These are phyloP conservation scores for Hypoxylon rickii DNA, from an alignment of 495 filamentous ascomycete genomes.

Conservation along the genomic window DNA sequence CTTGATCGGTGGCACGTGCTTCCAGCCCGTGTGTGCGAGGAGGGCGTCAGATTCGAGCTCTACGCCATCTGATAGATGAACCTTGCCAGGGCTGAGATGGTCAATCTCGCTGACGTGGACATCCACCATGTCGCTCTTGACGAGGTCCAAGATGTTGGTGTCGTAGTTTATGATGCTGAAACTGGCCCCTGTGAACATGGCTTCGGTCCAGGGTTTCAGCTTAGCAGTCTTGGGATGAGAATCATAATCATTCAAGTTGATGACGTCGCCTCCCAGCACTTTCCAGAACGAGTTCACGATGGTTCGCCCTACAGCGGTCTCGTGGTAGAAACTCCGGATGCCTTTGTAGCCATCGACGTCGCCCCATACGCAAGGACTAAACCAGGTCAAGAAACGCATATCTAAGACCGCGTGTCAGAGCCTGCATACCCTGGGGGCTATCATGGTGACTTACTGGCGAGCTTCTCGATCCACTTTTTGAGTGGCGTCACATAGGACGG, in stretches of 20 bases:
- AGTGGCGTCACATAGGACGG: slow-evolving; percentile 50
- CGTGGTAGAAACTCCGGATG: slow-evolving; percentile 61
- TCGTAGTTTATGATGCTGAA: slow-evolving; percentile 72
- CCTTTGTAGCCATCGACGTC: slow-evolving; percentile 41
- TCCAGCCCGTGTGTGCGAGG: slow-evolving; percentile 74
- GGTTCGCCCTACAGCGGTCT: slow-evolving; percentile 64
- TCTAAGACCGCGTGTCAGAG: slow-evolving; percentile 28
- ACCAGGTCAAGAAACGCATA: slow-evolving; percentile 38
- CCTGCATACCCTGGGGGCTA: not conserved
- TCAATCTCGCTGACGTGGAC: slow-evolving; percentile 68
- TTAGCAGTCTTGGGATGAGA: slow-evolving; percentile 62
- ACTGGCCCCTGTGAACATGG: slow-evolving; percentile 63
- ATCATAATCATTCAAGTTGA: slow-evolving; percentile 58
- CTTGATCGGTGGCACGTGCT: slow-evolving; percentile 63
- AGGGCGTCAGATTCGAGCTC: slow-evolving; percentile 63
- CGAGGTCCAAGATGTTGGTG: slow-evolving; percentile 61
- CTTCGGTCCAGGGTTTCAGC: slow-evolving; percentile 61
- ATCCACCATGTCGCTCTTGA: slow-evolving; percentile 60
- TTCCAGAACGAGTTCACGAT: slow-evolving; percentile 70
- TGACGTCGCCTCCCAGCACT: slow-evolving; percentile 59
- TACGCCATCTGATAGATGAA: slow-evolving; percentile 62
- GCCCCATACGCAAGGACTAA: slow-evolving; percentile 45
- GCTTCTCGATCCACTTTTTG: slow-evolving; percentile 56
- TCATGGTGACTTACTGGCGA: slow-evolving; percentile 56
- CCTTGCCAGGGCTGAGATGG: slow-evolving; percentile 51